Conservation (phyloP, 768 basidiomycete genomes). For the Fibroporia radiculosa region DNA sequence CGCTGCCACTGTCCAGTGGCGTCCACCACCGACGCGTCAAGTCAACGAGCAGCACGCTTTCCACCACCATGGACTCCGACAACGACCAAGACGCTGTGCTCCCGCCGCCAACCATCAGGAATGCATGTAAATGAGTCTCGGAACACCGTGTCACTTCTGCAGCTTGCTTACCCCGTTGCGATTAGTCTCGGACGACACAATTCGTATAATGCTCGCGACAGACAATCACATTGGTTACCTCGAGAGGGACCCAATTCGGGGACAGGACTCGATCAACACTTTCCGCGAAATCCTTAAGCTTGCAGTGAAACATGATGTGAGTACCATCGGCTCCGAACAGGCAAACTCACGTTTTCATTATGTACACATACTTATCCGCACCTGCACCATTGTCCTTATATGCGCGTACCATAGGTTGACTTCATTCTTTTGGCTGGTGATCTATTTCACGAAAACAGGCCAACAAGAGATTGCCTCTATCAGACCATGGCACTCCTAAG, state of each 20-base stretch:
- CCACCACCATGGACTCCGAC: slow-evolving; percentile 10
- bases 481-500: slow-evolving; percentile 83
- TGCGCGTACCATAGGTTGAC: slow-evolving; percentile 59
- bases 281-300: slow-evolving; percentile 91
- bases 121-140: slow-evolving; percentile 28
- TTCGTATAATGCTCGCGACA: slow-evolving; percentile 83
- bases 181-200: slow-evolving; percentile 57
- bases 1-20: background rate
- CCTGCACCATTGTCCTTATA: slow-evolving; percentile 1
- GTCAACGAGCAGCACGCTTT: background rate
- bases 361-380: background rate
- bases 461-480: slow-evolving; percentile 84
- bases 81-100: slow-evolving; percentile 19
- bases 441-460: slow-evolving; percentile 96
- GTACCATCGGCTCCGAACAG: slow-evolving; percentile 20
- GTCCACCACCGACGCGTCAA: background rate
- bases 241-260: slow-evolving; percentile 90
- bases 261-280: slow-evolving; percentile 91
- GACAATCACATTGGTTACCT: slow-evolving; percentile 96
- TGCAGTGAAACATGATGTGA: slow-evolving; percentile 80
- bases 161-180: slow-evolving; percentile 1
- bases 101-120: slow-evolving; percentile 26
- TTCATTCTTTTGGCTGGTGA: slow-evolving; percentile 94
- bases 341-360: background rate
- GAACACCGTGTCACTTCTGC: background rate